These are phyloP conservation scores for Plasmodium yoelii DNA, from an alignment of 169 alveolate genomes.

Conservation along the genomic window DNA sequence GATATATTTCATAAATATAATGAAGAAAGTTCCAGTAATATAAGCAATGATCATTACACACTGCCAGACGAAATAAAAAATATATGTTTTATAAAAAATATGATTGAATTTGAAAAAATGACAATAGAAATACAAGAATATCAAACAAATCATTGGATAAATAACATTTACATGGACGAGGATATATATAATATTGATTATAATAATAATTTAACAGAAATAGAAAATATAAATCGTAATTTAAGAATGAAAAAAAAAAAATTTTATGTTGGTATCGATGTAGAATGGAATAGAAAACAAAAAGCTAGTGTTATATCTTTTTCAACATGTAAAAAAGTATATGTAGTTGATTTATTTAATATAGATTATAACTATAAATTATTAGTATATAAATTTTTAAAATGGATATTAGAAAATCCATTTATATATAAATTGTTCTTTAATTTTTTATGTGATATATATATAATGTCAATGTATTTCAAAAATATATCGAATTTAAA, in stretches of 20 bases:
- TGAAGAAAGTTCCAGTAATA: not conserved
- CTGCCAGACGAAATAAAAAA: conserved; percentile 69
- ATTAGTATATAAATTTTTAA: conserved; percentile 39
- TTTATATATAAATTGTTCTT: conserved; percentile 60
- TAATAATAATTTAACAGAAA: conserved; percentile 6
- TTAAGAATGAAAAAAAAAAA: conserved; percentile 30
- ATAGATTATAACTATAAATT: conserved; percentile 40
- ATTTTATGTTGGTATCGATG: conserved; percentile 63
- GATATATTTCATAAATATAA: not conserved
- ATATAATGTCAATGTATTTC: conserved; percentile 28
- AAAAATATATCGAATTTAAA: conserved; percentile 23
- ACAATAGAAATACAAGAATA: conserved; percentile 9
- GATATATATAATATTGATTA: not conserved
- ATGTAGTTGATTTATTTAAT: conserved; percentile 48
- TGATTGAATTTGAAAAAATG: conserved; percentile 25
- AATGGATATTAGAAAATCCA: conserved; percentile 77
- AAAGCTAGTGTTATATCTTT: conserved; percentile 63
- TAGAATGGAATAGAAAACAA: conserved; percentile 76
- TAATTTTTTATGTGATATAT: conserved; percentile 58
- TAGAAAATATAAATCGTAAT: conserved; percentile 39
- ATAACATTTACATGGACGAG: conserved; percentile 32
- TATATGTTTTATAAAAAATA: conserved; percentile 5
- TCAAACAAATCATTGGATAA: conserved; percentile 46
- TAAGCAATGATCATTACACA: conserved; percentile 13
- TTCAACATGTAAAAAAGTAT: conserved; percentile 59